Evolutionary conservation across 139 green algal species (phyloP).

Genomic region (Coelastrella sp.): DNA sequence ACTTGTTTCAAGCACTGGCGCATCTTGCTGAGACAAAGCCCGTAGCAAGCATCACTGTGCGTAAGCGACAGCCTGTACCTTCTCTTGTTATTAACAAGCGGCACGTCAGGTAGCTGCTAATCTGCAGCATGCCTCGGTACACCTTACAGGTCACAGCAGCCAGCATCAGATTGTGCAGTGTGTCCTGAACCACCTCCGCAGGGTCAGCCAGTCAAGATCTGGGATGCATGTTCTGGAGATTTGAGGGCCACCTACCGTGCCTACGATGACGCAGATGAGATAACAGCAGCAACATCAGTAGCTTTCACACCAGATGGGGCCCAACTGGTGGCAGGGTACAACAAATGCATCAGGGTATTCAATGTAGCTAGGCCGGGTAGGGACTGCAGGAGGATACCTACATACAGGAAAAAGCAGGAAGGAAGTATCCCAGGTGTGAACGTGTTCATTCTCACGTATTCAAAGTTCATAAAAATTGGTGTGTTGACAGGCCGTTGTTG

Average conservation of each 20-base stretch:
- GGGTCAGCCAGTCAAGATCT: slow-evolving; percentile 90
- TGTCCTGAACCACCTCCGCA: neutral
- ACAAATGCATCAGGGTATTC: slow-evolving; percentile 69
- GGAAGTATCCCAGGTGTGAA: slow-evolving; percentile 52
- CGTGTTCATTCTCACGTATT: neutral
- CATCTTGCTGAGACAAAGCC: too few relatives aligned
- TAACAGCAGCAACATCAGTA: slow-evolving; percentile 81
- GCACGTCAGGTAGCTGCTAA: too few relatives aligned
- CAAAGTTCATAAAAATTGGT: neutral
- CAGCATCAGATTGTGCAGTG: too few relatives aligned
- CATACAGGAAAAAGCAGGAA: slow-evolving; percentile 39
- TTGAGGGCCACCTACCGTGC: slow-evolving; percentile 82
- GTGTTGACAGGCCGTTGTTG: too few relatives aligned
- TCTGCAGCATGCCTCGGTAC: too few relatives aligned
- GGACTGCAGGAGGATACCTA: slow-evolving; percentile 59
- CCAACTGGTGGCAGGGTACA: slow-evolving; percentile 75
- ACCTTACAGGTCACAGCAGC: too few relatives aligned
- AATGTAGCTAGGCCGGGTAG: slow-evolving; percentile 79
- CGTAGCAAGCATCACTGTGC: too few relatives aligned
- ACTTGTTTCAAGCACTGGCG: too few relatives aligned
- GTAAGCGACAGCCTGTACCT: too few relatives aligned
- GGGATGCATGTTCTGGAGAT: slow-evolving; percentile 79
- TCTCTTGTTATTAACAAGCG: too few relatives aligned
- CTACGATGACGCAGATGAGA: slow-evolving; percentile 91
- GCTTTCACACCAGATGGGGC: slow-evolving; percentile 75